Percentiles rank a stretch among this genome's conserved stretches.
These are phyloP conservation scores for Tulasnella sp. DNA, from an alignment of 768 basidiomycete genomes.

Conservation along the genomic window DNA sequence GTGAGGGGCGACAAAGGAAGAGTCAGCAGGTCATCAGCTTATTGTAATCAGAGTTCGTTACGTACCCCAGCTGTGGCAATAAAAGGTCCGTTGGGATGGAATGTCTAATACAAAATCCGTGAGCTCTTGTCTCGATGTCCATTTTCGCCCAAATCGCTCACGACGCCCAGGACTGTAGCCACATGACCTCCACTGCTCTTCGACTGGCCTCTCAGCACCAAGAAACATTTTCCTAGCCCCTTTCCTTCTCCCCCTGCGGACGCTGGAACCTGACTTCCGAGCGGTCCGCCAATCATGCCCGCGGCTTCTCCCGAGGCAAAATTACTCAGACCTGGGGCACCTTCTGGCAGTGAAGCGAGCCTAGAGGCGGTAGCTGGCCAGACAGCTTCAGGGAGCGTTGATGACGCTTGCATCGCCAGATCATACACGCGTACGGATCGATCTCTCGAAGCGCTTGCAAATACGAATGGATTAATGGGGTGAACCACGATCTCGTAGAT, in stretches of 20 bases:
- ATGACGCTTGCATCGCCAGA: neutral
- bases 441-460: neutral
- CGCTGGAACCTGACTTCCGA: neutral
- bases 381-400: neutral
- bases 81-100: neutral
- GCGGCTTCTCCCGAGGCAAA: neutral
- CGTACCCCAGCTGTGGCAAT: slow-evolving; percentile 7
- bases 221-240: slow-evolving; percentile 5
- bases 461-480: slow-evolving; percentile 1
- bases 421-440: neutral
- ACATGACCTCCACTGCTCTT: neutral
- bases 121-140: neutral
- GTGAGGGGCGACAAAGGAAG: neutral
- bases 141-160: neutral
- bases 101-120: neutral
- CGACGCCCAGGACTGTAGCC: neutral
- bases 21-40: neutral
- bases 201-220: neutral
- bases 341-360: neutral
- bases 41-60: neutral
- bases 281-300: neutral
- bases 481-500: neutral
- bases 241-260: neutral
- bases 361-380: neutral
- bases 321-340: neutral